Evolutionary conservation across 148 eudicot genomes (phyloP).

Genomic region (Rhododendron ovatum): DNA sequence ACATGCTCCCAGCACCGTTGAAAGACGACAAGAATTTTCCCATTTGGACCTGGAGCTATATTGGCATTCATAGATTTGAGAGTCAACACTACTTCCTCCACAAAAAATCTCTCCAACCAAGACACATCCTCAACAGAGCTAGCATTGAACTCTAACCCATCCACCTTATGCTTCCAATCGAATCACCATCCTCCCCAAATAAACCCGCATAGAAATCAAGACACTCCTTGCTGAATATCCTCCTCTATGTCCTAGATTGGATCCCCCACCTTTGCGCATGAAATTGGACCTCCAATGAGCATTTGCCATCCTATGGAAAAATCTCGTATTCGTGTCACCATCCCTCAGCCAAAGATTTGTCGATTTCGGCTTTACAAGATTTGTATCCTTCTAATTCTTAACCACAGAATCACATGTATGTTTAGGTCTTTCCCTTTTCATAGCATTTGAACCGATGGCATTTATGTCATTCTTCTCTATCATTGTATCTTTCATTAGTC

Average conservation of each 20-base stretch:
- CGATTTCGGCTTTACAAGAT: too few species aligned
- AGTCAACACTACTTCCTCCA: not conserved
- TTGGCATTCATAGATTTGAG: not conserved
- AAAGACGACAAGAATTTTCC: not conserved
- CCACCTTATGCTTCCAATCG: not conserved
- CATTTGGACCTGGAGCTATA: not conserved
- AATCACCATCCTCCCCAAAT: not conserved
- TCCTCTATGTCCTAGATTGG: not conserved
- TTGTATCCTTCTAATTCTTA: too few species aligned
- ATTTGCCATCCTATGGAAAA: not conserved
- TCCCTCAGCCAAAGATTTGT: not conserved
- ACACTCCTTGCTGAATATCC: not conserved
- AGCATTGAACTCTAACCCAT: not conserved
- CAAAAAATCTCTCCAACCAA: not conserved
- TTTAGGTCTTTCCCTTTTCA: too few species aligned
- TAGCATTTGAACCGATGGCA: too few species aligned
- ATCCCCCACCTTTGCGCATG: not conserved
- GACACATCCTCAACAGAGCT: not conserved
- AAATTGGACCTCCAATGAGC: not conserved
- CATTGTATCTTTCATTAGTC: too few species aligned
- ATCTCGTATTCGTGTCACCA: not conserved
- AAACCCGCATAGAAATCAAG: not conserved
- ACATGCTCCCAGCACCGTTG: not conserved
- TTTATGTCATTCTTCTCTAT: too few species aligned
- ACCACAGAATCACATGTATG: too few species aligned